Evolutionary conservation across 495 filamentous ascomycete genomes (phyloP).

Genomic region (Hyaloscypha variabilis): DNA sequence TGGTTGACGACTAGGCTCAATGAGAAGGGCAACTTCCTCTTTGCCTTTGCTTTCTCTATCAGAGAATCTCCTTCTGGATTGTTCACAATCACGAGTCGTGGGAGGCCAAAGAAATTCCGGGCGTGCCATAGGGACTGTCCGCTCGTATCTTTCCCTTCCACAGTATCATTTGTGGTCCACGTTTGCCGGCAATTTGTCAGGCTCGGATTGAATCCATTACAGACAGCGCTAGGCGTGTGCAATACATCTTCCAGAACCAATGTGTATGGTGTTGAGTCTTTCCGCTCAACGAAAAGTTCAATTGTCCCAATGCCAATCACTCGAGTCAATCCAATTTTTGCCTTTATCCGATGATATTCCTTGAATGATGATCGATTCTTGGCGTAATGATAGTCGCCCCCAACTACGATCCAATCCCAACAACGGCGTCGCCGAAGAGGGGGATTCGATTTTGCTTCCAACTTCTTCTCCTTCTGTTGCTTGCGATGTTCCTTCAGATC

Average conservation of each 20-base stretch:
- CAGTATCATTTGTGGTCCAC: neutral
- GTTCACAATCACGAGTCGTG: neutral
- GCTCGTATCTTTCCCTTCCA: neutral
- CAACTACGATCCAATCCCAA: slow-evolving; percentile 5
- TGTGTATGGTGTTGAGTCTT: neutral
- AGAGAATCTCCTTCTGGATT: neutral
- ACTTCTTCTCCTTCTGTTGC: neutral
- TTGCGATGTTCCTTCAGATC: neutral
- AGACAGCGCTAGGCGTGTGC: slow-evolving; percentile 1
- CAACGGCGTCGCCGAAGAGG: neutral
- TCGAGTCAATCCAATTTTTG: neutral
- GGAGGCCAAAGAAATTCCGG: neutral
- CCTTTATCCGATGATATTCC: slow-evolving; percentile 4
- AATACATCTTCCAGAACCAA: slow-evolving; percentile 9
- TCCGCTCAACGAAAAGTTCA: neutral
- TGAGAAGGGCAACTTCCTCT: neutral
- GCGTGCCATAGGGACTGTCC: neutral
- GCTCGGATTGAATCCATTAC: slow-evolving; percentile 5
- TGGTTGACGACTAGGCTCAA: neutral
- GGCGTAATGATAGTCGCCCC: neutral
- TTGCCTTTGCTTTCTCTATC: neutral
- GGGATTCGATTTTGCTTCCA: neutral
- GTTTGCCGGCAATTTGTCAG: neutral
- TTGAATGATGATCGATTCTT: slow-evolving; percentile 4
- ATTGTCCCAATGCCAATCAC: slow-evolving; percentile 1